Evolutionary conservation across 306 rosid species (phyloP).

Genomic region (Glycine tomentella): DNA sequence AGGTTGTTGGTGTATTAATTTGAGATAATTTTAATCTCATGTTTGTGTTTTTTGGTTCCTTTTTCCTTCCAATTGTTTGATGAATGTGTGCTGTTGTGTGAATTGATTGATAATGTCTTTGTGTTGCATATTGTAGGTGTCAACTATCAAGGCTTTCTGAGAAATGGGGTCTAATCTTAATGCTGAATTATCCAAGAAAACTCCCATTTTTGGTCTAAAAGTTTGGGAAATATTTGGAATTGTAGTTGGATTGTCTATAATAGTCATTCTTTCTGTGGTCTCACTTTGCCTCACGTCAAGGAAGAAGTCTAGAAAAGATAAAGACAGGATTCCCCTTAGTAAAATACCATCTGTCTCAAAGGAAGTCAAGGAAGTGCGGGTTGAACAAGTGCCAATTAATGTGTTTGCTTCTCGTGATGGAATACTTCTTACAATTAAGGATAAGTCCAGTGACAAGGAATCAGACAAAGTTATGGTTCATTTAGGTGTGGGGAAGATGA

Average conservation of each 20-base stretch:
- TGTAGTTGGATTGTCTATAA: constrained; percentile 75
- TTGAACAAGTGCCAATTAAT: constrained; percentile 75
- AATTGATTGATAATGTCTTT: constrained; percentile 34
- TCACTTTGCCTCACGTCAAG: constrained; percentile 78
- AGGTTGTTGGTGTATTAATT: constrained; percentile 30
- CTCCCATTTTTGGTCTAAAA: constrained; percentile 66
- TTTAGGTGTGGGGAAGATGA: constrained; percentile 71
- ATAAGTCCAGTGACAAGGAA: constrained; percentile 77
- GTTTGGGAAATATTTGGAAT: constrained; percentile 92
- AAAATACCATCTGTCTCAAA: constrained; percentile 89
- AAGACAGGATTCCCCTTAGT: constrained; percentile 58
- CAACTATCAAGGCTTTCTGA: constrained; percentile 16
- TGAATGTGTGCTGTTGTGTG: constrained; percentile 32
- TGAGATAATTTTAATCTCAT: constrained; percentile 36
- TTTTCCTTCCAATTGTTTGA: constrained; percentile 15
- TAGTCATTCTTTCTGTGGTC: constrained; percentile 69
- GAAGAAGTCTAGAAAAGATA: constrained; percentile 74
- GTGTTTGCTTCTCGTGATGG: constrained; percentile 82
- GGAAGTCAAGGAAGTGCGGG: constrained; percentile 89
- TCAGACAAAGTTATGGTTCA: constrained; percentile 86
- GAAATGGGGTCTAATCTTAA: constrained; percentile 73
- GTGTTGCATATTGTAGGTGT: constrained; percentile 56
- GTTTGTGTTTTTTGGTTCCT: constrained; percentile 12
- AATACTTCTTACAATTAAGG: constrained; percentile 82
- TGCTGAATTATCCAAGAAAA: constrained; percentile 74